Evolutionary conservation across 345 rosid genomes (phyloP), one percentile per base, ranked within the genome.

Genomic region (Clausena lansium): DNA sequence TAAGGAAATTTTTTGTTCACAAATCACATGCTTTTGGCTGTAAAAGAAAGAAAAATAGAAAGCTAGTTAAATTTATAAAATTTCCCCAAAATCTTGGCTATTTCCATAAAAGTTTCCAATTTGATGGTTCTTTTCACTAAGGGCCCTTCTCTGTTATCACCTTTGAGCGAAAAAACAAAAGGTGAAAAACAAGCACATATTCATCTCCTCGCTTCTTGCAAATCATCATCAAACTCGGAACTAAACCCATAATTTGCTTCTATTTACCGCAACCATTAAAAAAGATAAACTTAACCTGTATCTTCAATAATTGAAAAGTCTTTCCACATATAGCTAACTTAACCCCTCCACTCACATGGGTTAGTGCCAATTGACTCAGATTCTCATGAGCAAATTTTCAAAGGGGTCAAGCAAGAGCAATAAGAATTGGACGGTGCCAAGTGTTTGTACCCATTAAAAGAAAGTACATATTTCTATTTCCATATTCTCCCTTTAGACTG

Each of bases 401-500:
- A 30, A 35, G 55, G 58, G 76, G 68, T 17, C 11, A 45, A 45
- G 50, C 50, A 45, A 13, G 50, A 45, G 11, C 14, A 41, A 45
- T 15, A 45, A 20, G 20, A 64, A 65, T 9, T 82, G 85, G 84
- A 81, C 76, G 83, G 84, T 73, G 77, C 74, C 70, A 76, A 76
- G 60, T 54, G 15, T 36, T 78, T 45, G 67, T 73, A 59, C 79
- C 59, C 1, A 4, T 15, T 47, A 65, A 72, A 72, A 30, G 45
- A 47, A n/a, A 38, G 2, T 27, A 8, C 59, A 45, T 38, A 33
- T 62, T 64, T 73, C 36, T 64, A 7, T 54, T 11, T 38, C 63
- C 25, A 60, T 69, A 76, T 81, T 69, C 74, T 68, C 62, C 36
- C 50, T n/a, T 38, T 28, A 19, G 25, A 67, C n/a, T n/a, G 8